Evolutionary conservation across 2,329 filamentous ascomycete species (phyloP).

Genomic region (Phaeosphaeriaceae sp.): DNA sequence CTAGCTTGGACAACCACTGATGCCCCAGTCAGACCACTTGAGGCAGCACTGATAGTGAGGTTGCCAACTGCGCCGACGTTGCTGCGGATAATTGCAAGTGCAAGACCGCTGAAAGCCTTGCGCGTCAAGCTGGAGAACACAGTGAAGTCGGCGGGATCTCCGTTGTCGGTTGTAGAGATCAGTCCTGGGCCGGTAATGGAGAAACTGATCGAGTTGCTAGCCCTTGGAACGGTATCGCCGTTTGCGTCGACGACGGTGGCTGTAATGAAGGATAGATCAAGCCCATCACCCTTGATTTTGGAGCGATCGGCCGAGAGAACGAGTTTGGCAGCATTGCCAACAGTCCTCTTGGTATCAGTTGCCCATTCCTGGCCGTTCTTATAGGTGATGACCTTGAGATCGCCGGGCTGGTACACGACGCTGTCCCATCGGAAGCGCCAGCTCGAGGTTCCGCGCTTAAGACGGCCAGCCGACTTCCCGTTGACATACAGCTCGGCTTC

Average conservation of each 20-base stretch:
- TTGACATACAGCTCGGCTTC: slow-evolving; percentile 64
- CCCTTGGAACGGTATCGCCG: slow-evolving; percentile 54
- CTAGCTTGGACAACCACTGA: not conserved
- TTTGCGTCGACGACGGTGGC: slow-evolving; percentile 54
- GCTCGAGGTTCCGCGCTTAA: slow-evolving; percentile 40
- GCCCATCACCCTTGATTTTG: slow-evolving; percentile 49
- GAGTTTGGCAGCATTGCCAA: slow-evolving; percentile 49
- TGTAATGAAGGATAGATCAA: slow-evolving; percentile 56
- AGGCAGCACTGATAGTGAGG: slow-evolving; percentile 2
- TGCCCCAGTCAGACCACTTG: slow-evolving; percentile 1
- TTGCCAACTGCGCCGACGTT: slow-evolving; percentile 1
- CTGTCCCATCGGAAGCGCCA: slow-evolving; percentile 64
- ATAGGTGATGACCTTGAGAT: slow-evolving; percentile 56
- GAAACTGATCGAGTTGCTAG: slow-evolving; percentile 54
- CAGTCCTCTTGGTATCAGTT: slow-evolving; percentile 50
- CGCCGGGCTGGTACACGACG: slow-evolving; percentile 56
- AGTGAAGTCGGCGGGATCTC: slow-evolving; percentile 44
- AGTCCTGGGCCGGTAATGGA: slow-evolving; percentile 50
- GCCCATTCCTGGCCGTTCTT: slow-evolving; percentile 58
- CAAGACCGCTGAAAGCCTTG: slow-evolving; percentile 35
- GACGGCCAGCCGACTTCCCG: slow-evolving; percentile 53
- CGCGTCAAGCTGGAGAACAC: slow-evolving; percentile 28
- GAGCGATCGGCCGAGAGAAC: slow-evolving; percentile 51
- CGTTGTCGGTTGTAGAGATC: slow-evolving; percentile 61
- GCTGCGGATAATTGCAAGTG: slow-evolving; percentile 23